Percentiles rank a stretch among this genome's conserved stretches.
Conservation (phyloP, 441 rosid genomes). For the Kokia cookei region DNA sequence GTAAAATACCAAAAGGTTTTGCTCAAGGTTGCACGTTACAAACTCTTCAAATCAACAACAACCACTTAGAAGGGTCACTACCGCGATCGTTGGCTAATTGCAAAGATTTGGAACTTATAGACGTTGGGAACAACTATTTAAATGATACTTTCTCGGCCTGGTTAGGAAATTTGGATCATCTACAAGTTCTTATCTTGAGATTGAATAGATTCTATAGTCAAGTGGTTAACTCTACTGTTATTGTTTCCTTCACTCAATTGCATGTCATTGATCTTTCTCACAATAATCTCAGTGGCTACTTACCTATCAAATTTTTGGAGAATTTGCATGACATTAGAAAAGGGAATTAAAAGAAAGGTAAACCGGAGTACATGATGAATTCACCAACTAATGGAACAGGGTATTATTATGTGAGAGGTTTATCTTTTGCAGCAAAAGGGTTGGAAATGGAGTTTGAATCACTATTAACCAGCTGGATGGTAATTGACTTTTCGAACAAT, state of each 20-base stretch:
- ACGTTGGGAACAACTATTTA: background rate
- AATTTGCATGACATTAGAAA: slow-evolving; percentile 8
- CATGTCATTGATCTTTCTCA: slow-evolving; percentile 7
- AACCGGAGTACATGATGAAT: background rate
- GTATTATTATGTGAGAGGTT: background rate
- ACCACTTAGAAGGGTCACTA: too few species aligned
- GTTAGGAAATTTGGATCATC: background rate
- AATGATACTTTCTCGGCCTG: background rate
- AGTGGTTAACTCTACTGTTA: background rate
- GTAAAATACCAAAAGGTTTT: background rate
- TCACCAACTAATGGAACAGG: background rate
- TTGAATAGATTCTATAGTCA: background rate
- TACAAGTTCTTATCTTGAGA: slow-evolving; percentile 2
- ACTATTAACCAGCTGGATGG: background rate
- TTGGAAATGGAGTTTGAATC: background rate
- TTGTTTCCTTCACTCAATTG: background rate
- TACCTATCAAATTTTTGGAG: background rate
- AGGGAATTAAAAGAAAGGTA: background rate
- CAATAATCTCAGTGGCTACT: background rate
- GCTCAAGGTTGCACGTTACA: too few species aligned
- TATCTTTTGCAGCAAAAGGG: slow-evolving; percentile 10
- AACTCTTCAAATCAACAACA: too few species aligned
- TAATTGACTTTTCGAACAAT: slow-evolving; percentile 22
- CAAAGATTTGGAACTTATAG: background rate
- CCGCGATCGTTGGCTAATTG: too few species aligned